phyloP scores from a whole-genome alignment of 495 filamentous ascomycete species.

The Paragyromitra xinjiangensis region DNA sequence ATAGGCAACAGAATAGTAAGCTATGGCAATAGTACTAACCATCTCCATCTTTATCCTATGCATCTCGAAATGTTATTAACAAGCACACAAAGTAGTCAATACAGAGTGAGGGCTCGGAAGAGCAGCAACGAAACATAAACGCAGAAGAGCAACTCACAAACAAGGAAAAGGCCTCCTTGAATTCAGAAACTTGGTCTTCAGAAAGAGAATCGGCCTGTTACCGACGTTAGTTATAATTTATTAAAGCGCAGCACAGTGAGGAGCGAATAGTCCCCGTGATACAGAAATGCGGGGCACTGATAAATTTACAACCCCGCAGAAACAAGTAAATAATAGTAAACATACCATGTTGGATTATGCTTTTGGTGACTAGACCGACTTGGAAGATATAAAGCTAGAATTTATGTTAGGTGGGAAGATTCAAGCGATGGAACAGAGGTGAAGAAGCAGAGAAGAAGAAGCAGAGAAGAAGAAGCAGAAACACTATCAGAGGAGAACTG shows the following conservation, averaged over 20 bases:
- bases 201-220: constrained; percentile 88
- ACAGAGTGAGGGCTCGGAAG: background rate
- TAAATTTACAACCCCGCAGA: background rate
- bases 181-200: constrained; percentile 99
- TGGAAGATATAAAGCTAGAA: background rate
- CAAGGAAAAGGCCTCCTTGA: constrained; percentile 99
- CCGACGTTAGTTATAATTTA: constrained; percentile 19
- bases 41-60: constrained; percentile 99
- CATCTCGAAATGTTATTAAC: constrained; percentile 10
- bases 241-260: background rate
- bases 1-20: background rate
- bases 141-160: constrained; percentile 76
- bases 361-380: constrained; percentile 28
- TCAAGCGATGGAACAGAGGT: constrained; percentile 4
- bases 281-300: constrained; percentile 37
- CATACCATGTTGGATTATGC: constrained; percentile 51
- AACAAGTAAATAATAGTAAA: background rate
- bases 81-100: too few relatives aligned
- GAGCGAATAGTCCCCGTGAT: constrained; percentile 12
- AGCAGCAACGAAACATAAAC: background rate
- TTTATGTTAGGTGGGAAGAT: background rate
- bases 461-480: constrained; percentile 41
- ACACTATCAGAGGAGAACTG: constrained; percentile 44
- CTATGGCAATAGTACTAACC: constrained; percentile 71
- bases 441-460: constrained; percentile 1